Conservation (phyloP, 2,329 filamentous ascomycete species). For the Aspergillus novoparasiticus region DNA sequence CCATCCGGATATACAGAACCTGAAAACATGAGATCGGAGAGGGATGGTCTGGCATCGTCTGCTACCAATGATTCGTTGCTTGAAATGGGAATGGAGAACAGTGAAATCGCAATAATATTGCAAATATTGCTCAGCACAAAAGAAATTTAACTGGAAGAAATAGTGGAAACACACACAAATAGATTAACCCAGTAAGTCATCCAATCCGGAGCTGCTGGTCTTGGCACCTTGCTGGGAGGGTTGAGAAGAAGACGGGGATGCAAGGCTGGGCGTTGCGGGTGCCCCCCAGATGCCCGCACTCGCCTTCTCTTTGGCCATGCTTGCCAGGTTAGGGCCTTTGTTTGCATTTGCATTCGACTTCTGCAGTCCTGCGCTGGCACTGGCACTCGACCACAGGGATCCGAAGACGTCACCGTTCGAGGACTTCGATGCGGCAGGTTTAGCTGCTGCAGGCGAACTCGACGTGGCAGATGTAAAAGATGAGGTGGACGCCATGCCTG, state of each 20-base stretch:
- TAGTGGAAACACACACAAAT: neutral
- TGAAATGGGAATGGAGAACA: neutral
- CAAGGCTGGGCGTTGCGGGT: conserved; percentile 59
- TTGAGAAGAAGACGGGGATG: conserved; percentile 49
- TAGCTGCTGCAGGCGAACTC: conserved; percentile 48
- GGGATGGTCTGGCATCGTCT: neutral
- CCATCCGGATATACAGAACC: conserved; percentile 1
- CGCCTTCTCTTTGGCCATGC: conserved; percentile 97
- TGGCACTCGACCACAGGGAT: conserved; percentile 72
- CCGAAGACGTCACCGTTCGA: conserved; percentile 84
- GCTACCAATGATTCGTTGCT: conserved; percentile 3
- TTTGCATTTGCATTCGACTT: conserved; percentile 65
- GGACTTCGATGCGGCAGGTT: conserved; percentile 52
- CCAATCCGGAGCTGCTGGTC: conserved; percentile 41
- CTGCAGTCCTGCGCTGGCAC: conserved; percentile 72
- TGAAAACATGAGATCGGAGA: neutral
- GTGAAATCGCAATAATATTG: neutral
- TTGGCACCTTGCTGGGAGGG: conserved; percentile 33
- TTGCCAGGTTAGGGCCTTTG: conserved; percentile 79
- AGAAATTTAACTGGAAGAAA: neutral
- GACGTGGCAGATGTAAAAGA: conserved; percentile 42
- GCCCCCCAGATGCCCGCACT: conserved; percentile 92
- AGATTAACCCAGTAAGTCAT: conserved; percentile 44
- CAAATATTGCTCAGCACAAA: conserved; percentile 6
- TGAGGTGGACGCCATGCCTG: conserved; percentile 39